These are phyloP conservation scores for Clathrospora elynae DNA, from an alignment of 2,329 filamentous ascomycete genomes.

Conservation along the genomic window DNA sequence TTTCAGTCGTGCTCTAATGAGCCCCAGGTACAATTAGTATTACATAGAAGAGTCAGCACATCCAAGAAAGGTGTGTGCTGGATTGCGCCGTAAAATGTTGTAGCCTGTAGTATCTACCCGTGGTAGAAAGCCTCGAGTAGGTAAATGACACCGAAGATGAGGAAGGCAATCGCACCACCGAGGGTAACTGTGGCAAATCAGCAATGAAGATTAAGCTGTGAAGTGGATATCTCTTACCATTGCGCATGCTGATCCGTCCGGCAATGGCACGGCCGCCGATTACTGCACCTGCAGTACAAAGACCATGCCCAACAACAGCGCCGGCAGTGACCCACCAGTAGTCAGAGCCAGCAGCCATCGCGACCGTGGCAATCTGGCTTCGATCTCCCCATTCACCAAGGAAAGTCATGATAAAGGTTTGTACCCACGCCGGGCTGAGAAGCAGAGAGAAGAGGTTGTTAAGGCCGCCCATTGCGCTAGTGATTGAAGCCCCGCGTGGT, in stretches of 20 bases:
- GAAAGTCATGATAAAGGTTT: constrained; percentile 99
- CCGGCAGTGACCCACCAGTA: constrained; percentile 99
- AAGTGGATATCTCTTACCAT: constrained; percentile 69
- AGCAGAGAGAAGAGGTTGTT: constrained; percentile 87
- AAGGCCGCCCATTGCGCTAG: constrained; percentile 66
- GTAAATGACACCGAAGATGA: constrained; percentile 91
- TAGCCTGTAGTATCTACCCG: constrained; percentile 30
- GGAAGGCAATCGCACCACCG: constrained; percentile 86
- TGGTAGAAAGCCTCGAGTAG: constrained; percentile 75
- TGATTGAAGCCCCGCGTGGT: constrained; percentile 58
- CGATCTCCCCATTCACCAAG: constrained; percentile 97
- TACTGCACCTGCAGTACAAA: constrained; percentile 90
- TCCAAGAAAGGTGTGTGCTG: constrained; percentile 5
- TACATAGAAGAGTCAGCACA: constrained; percentile 25
- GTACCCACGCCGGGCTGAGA: constrained; percentile 94
- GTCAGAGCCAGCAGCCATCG: constrained; percentile 97
- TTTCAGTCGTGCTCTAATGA: constrained; percentile 6
- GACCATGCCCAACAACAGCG: constrained; percentile 80
- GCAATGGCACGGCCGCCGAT: constrained; percentile 91
- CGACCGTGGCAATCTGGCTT: constrained; percentile 96
- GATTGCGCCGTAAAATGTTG: constrained; percentile 37
- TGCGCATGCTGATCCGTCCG: constrained; percentile 89
- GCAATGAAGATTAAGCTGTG: constrained; percentile 3
- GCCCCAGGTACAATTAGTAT: constrained; percentile 28
- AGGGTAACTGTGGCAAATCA: constrained; percentile 72